A percentile compares a stretch with the other conserved stretches of the same genome.
These are phyloP conservation scores for Psidium guajava DNA, from an alignment of 345 rosid species.

Conservation along the genomic window DNA sequence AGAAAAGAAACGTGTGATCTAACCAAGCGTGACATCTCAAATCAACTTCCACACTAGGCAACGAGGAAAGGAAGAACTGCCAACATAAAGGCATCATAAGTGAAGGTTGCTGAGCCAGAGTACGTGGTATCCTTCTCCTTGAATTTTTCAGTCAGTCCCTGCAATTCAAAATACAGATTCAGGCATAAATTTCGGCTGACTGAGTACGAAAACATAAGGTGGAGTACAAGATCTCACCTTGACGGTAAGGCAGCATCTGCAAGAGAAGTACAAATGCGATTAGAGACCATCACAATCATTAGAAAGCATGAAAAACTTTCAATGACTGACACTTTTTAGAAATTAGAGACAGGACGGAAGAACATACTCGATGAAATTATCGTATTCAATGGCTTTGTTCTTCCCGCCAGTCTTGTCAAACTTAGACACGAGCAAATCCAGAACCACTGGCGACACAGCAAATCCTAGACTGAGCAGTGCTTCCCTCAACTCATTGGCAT, in stretches of 20 bases:
- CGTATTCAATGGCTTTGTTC: constrained; percentile 72
- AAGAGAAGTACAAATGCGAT: neutral
- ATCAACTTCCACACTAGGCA: constrained; percentile 10
- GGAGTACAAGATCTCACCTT: constrained; percentile 33
- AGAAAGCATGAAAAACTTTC: neutral
- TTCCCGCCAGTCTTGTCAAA: constrained; percentile 77
- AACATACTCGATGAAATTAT: constrained; percentile 89
- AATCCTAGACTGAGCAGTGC: constrained; percentile 83
- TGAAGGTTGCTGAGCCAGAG: constrained; percentile 77
- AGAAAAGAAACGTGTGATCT: neutral
- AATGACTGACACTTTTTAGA: neutral
- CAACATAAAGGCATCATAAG: constrained; percentile 78
- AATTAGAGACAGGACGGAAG: neutral
- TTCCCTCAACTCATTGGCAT: constrained; percentile 65
- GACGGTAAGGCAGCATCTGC: constrained; percentile 94
- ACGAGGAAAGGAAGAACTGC: constrained; percentile 87
- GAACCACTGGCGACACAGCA: constrained; percentile 55
- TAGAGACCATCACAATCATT: neutral
- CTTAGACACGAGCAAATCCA: constrained; percentile 79
- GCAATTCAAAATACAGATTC: constrained; percentile 1
- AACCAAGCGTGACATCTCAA: neutral
- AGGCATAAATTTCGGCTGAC: neutral
- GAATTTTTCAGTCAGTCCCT: constrained; percentile 94
- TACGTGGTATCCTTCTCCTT: constrained; percentile 65
- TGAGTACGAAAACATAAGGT: neutral